Base-by-base conservation (phyloP, 1,139 yeast genomes). In the Torulaspora globosa region DNA sequence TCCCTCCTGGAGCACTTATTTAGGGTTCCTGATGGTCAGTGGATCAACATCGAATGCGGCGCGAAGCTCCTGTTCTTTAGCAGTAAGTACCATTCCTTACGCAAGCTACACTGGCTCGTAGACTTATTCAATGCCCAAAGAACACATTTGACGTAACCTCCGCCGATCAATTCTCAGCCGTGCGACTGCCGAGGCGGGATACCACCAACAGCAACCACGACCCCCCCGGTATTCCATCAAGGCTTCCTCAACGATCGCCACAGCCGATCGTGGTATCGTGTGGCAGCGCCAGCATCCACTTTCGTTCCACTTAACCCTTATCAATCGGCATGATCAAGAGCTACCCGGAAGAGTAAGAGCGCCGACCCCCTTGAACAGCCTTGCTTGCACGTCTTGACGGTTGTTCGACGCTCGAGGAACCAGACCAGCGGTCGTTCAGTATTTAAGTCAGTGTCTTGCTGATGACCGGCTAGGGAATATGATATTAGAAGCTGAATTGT, bases 341-440 rank as follows among this genome's bases (percentile, higher is more conserved):
- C 35, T 30, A 37, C 41, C 41, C 41, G 41, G 41, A 37, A 37
- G 40, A 37, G 18, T 29, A 37, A 30, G 12, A 29, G 41, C 41
- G 41, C 27, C 41, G 11, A 37, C 41, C 41, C 24, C 41, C 41
- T 37, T 37, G 41, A 37, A 18, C 35, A 21, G 24, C 19, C 35
- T 32, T 23, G 29, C 41, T 30, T 29, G 34, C 9, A n/a, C 18
- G 40, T 29, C 8, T 31, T 31, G 34, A 31, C 11, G 34, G 5
- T 16, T 16, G 23, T 31, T 12, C 12, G 14, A 15, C 8, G 6
- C 21, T 31, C 34, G n/a, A 31, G 21, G 11, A 7, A 9, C 16
- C 39, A 26, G 12, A 8, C 9, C 31, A 2, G 2, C 11, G n/a
- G 2, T 14, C 12, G 28, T 23, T 14, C 23, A 19, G 14, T 36